Conservation (phyloP, 345 rosid genomes). For the Populus tremula region DNA sequence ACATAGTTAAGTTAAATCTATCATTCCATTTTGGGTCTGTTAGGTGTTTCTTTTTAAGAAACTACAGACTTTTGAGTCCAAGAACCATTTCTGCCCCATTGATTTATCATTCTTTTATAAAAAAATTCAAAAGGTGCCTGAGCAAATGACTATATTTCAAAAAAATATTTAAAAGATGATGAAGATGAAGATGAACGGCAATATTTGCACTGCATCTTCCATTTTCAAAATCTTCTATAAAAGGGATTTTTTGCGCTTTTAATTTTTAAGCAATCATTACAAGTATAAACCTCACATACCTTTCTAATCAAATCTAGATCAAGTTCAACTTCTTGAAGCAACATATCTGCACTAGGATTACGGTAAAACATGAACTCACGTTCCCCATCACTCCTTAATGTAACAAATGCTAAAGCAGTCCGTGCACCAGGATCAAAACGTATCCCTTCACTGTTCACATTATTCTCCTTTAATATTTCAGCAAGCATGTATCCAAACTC, state of each 20-base stretch:
- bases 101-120: too few relatives aligned
- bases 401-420: constrained; percentile 94
- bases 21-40: too few relatives aligned
- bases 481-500: constrained; percentile 98
- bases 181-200: too few relatives aligned
- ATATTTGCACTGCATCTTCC: too few relatives aligned
- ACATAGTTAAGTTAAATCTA: too few relatives aligned
- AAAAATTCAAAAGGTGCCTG: too few relatives aligned
- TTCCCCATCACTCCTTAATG: constrained; percentile 81
- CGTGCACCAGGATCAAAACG: constrained; percentile 89
- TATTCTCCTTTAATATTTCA: constrained; percentile 75
- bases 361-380: constrained; percentile 98
- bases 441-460: constrained; percentile 76
- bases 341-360: constrained; percentile 97
- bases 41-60: too few relatives aligned
- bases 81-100: too few relatives aligned
- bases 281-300: constrained; percentile 37
- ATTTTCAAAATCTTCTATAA: too few relatives aligned
- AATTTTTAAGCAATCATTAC: not conserved
- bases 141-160: too few relatives aligned
- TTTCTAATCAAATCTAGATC: constrained; percentile 75
- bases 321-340: constrained; percentile 76
- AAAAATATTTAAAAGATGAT: too few relatives aligned
- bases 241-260: not conserved
- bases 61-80: too few relatives aligned